Evolutionary conservation across 208 protist genomes (phyloP), one percentile per base, ranked within the genome.

Genomic region (Herpetomonas samuelpessoai): DNA sequence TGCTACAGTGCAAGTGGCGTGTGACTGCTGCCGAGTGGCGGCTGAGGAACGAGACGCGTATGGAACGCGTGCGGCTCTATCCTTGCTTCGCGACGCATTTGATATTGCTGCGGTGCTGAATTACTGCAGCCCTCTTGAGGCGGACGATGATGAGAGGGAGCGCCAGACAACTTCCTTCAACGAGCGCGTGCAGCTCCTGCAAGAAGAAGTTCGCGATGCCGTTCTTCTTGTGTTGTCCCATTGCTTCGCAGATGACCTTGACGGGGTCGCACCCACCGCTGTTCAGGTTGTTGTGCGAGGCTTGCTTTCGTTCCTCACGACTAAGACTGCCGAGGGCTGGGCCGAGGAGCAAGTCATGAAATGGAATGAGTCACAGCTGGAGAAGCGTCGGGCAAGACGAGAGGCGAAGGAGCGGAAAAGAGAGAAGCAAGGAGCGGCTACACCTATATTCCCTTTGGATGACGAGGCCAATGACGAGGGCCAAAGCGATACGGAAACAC

Each of bases 221-320:
- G 27, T 95, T 28, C 71, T 81, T 27, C 52, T 76, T 39, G 61
- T 92, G 19, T 46, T 92, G 45, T 68, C 71, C 28, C 68, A 85
- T 68, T 91, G 79, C 64, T 71, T 76, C 3, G 48, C 56, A 52
- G 71, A 70, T 31, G 64, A 74, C 60, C 51, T 52, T 41, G 61
- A 76, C 51, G 56, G 25, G 27, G 68, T 70, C 3, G 72, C 77
- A 2, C 62, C 74, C 9, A 24, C 74, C 10, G 81, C 76, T 2
- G 66, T 93, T 29, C 79, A 78, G 46, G 74, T 66, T 18, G 51
- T 83, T 18, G 72, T 88, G 26, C 64, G 75, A 21, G 83, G 79
- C 22, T 65, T 96, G 7, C 88, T 79, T 9, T 77, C 70, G 18
- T 87, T 96, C 53, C 62, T 91, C 14, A 93, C 86, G 1, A 89